A percentile compares a stretch with the other conserved stretches of the same genome.
These are phyloP conservation scores for Eucommia ulmoides DNA, from an alignment of 257 asterid genomes.

Conservation along the genomic window DNA sequence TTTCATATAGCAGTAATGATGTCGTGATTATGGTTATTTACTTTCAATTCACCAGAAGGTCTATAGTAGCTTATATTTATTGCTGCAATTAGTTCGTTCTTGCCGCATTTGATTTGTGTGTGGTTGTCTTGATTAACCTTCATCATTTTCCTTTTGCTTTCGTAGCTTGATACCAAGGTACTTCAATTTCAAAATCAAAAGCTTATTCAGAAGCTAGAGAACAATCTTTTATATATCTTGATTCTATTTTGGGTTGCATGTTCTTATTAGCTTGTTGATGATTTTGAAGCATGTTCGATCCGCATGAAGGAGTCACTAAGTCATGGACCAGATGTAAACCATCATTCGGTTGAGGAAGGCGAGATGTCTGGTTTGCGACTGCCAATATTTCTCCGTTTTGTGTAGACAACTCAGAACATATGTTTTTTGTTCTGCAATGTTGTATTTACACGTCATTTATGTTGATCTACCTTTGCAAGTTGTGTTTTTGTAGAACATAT, in stretches of 20 bases:
- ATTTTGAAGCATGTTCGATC: slow-evolving; percentile 46
- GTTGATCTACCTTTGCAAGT: too few relatives aligned
- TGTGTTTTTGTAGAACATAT: too few relatives aligned
- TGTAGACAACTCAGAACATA: too few relatives aligned
- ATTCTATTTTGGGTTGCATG: slow-evolving; percentile 56
- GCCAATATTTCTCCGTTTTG: too few relatives aligned
- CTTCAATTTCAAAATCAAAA: slow-evolving; percentile 93
- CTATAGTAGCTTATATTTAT: neutral
- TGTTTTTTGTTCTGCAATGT: too few relatives aligned
- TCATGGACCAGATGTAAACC: slow-evolving; percentile 27
- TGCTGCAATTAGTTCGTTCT: neutral
- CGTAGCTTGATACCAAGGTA: slow-evolving; percentile 79
- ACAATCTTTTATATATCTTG: too few relatives aligned
- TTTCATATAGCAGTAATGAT: too few relatives aligned
- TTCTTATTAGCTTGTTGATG: slow-evolving; percentile 56
- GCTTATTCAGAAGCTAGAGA: slow-evolving; percentile 79
- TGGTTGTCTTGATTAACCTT: neutral
- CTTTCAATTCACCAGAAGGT: neutral
- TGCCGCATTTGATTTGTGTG: neutral
- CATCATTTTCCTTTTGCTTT: too few relatives aligned
- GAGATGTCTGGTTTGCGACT: too few relatives aligned
- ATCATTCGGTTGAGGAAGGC: slow-evolving; percentile 32
- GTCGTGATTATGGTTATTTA: neutral
- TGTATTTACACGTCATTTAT: too few relatives aligned
- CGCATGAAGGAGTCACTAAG: slow-evolving; percentile 26